Conservation (phyloP, 352 stramenopile genomes). For the Phytopythium cucurbitacearum region DNA sequence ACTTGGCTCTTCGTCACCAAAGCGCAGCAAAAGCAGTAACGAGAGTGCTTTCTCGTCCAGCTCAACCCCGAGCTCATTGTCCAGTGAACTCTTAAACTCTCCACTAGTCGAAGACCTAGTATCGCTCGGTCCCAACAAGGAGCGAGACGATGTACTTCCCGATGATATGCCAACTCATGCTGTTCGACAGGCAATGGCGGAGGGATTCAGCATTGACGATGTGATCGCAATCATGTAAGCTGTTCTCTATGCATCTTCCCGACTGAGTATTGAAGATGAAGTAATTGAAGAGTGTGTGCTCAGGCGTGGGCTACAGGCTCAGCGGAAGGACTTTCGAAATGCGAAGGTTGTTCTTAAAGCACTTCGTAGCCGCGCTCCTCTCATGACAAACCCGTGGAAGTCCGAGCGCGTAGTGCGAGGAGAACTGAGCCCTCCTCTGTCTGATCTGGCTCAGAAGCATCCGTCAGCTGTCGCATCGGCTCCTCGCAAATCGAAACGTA, state of each 20-base stretch:
- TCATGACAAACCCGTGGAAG: slow-evolving; percentile 57
- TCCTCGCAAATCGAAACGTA: slow-evolving; percentile 2
- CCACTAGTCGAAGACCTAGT: slow-evolving; percentile 39
- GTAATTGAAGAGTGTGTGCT: not conserved
- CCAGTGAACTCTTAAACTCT: slow-evolving; percentile 33
- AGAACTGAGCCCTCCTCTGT: slow-evolving; percentile 3
- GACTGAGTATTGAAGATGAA: not conserved
- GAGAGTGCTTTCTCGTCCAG: not conserved
- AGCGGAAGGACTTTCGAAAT: slow-evolving; percentile 38
- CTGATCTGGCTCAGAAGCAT: not conserved
- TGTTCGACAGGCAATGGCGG: slow-evolving; percentile 45
- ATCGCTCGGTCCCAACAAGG: slow-evolving; percentile 40
- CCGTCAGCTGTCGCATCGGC: not conserved
- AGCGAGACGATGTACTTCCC: slow-evolving; percentile 43
- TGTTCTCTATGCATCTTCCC: not conserved
- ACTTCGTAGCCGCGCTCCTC: slow-evolving; percentile 33
- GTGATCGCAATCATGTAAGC: slow-evolving; percentile 56
- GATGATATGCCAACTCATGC: slow-evolving; percentile 37
- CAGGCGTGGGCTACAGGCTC: slow-evolving; percentile 49
- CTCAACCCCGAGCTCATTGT: slow-evolving; percentile 12
- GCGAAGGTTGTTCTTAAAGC: slow-evolving; percentile 29
- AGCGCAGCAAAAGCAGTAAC: not conserved
- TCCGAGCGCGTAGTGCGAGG: slow-evolving; percentile 28
- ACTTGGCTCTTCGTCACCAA: not conserved
- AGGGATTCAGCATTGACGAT: slow-evolving; percentile 44